A percentile compares a stretch with the other conserved stretches of the same genome.
These are phyloP conservation scores for Phialemoniopsis sp. DNA, from an alignment of 2,329 filamentous ascomycete species.

Conservation along the genomic window DNA sequence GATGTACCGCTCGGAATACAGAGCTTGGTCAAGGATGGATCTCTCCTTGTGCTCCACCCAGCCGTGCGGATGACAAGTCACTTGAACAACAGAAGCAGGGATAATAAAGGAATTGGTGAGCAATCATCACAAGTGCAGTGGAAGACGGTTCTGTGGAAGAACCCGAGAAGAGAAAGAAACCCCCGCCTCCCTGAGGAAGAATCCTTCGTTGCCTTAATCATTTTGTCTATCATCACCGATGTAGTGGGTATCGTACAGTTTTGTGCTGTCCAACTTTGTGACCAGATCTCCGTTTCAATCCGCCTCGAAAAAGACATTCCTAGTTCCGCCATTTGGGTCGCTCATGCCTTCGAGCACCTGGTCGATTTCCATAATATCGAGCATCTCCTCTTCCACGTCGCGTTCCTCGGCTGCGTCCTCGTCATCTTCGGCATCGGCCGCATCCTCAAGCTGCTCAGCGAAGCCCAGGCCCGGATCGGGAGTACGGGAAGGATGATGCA, in stretches of 20 bases:
- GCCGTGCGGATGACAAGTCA: constrained; percentile 52
- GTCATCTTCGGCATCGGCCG: constrained; percentile 46
- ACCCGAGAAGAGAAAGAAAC: background rate
- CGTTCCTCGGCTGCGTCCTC: constrained; percentile 41
- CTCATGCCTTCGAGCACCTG: constrained; percentile 54
- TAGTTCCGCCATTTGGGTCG: constrained; percentile 40
- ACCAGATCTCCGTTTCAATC: constrained; percentile 11
- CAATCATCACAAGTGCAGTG: too few relatives aligned
- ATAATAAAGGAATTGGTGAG: background rate
- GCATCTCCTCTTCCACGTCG: constrained; percentile 55
- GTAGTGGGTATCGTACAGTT: constrained; percentile 33
- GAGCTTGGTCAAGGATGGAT: constrained; percentile 66
- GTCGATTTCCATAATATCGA: constrained; percentile 65
- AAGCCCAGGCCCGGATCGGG: constrained; percentile 39
- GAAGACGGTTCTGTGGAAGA: background rate
- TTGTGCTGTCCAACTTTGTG: background rate
- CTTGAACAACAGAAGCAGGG: constrained; percentile 1
- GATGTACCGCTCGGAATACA: constrained; percentile 73
- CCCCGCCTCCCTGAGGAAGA: too few relatives aligned
- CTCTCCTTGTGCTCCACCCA: constrained; percentile 75
- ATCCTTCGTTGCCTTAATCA: constrained; percentile 1
- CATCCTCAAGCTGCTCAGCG: constrained; percentile 43
- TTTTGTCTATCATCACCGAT: constrained; percentile 9
- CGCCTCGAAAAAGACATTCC: constrained; percentile 49
- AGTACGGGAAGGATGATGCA: constrained; percentile 13